A percentile compares a stretch with the other conserved stretches of the same genome.
Evolutionary conservation across 345 rosid genomes (phyloP).

Genomic region (Anastatica hierochuntica): DNA sequence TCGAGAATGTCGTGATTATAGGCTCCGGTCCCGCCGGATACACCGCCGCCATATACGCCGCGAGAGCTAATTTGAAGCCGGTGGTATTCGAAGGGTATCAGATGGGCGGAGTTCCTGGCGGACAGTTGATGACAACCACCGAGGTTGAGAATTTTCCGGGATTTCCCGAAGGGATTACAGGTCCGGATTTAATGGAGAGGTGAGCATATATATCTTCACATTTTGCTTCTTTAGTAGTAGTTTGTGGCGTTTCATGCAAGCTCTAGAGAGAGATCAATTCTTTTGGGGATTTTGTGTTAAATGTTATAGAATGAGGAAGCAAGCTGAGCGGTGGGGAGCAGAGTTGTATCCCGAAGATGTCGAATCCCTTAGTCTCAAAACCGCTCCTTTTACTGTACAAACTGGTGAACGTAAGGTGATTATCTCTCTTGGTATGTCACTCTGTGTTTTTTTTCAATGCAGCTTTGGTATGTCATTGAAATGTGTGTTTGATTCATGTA

Average conservation of each 20-base stretch:
- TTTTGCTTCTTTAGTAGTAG: not conserved
- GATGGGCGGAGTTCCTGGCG: conserved; percentile 97
- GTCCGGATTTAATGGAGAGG: conserved; percentile 99
- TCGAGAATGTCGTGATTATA: conserved; percentile 81
- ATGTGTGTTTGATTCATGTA: no score
- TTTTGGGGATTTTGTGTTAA: not conserved
- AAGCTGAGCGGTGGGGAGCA: conserved; percentile 99
- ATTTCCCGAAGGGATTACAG: conserved; percentile 94
- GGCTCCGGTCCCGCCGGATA: conserved; percentile 99
- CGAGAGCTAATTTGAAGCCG: conserved; percentile 97
- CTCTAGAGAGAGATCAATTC: not conserved
- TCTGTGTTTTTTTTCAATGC: not conserved
- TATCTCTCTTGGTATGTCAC: conserved; percentile 7
- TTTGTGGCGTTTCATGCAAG: not conserved
- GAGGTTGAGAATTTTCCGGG: conserved; percentile 99
- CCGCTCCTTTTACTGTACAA: conserved; percentile 62
- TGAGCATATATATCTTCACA: not conserved
- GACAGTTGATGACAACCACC: conserved; percentile 95
- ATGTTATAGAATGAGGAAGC: conserved; percentile 70
- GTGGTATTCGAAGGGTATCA: conserved; percentile 95
- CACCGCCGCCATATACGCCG: conserved; percentile 95
- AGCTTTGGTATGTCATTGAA: not conserved
- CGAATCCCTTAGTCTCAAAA: conserved; percentile 59
- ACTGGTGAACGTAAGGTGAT: conserved; percentile 89
- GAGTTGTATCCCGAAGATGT: conserved; percentile 90